Conservation (phyloP, 208 protist species). For the Trypanosoma theileri region DNA sequence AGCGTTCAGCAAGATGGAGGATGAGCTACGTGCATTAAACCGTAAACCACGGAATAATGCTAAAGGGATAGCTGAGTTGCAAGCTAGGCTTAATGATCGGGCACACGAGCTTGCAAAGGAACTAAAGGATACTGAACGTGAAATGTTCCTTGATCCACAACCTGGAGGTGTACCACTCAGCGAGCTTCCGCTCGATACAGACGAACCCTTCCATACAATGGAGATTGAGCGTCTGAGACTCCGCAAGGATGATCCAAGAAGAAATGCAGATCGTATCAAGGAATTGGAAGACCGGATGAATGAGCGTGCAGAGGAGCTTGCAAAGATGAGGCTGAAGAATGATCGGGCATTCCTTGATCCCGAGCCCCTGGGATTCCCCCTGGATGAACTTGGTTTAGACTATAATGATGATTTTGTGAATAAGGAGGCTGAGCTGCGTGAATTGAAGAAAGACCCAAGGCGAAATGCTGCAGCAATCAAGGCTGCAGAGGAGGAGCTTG, state of each 20-base stretch:
- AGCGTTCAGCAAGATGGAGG: conserved; percentile 48
- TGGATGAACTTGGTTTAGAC: conserved; percentile 67
- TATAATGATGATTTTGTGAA: conserved; percentile 50
- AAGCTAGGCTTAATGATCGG: conserved; percentile 54
- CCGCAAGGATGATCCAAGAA: conserved; percentile 46
- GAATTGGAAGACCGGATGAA: conserved; percentile 67
- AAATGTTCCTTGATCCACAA: conserved; percentile 62
- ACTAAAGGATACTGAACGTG: conserved; percentile 69
- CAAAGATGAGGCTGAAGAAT: conserved; percentile 34
- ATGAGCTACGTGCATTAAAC: conserved; percentile 61
- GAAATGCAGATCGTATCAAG: conserved; percentile 41
- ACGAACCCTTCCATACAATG: conserved; percentile 54
- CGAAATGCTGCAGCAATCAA: conserved; percentile 48
- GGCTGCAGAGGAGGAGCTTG: conserved; percentile 49
- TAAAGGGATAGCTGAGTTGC: conserved; percentile 37
- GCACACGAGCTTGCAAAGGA: conserved; percentile 61
- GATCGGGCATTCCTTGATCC: conserved; percentile 61
- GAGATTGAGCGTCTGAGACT: conserved; percentile 61
- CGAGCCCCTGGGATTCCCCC: conserved; percentile 63
- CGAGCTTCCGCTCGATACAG: conserved; percentile 65
- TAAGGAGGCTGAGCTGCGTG: conserved; percentile 54
- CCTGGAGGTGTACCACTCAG: conserved; percentile 55
- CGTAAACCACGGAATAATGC: conserved; percentile 44
- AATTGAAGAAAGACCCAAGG: conserved; percentile 53
- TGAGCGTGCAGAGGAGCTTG: conserved; percentile 54